Conservation (phyloP, 169 alveolate species). For the Pseudocohnilembus persalinus region DNA sequence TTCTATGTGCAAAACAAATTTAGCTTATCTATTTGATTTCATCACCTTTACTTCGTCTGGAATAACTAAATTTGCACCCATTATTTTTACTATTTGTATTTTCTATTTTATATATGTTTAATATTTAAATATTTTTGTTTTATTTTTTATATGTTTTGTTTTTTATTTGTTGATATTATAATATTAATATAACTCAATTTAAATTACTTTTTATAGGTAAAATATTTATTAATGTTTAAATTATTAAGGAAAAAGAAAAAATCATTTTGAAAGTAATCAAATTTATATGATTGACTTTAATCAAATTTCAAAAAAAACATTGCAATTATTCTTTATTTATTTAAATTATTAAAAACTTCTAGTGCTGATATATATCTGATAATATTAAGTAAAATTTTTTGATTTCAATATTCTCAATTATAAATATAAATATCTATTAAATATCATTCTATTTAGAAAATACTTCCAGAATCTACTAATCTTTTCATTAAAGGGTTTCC, state of each 20-base stretch:
- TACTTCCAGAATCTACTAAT: background rate
- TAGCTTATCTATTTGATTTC: background rate
- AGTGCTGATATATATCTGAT: too few relatives aligned
- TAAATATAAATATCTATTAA: too few relatives aligned
- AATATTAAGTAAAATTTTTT: background rate
- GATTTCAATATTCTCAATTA: background rate
- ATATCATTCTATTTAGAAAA: background rate
- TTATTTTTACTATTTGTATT: too few relatives aligned
- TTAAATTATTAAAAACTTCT: too few relatives aligned
- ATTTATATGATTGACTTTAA: background rate
- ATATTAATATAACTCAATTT: background rate
- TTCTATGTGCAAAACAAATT: background rate
- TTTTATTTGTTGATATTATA: background rate
- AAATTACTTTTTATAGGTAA: too few relatives aligned
- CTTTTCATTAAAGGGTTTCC: background rate
- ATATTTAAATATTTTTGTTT: too few relatives aligned
- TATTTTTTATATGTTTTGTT: background rate
- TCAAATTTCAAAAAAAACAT: too few relatives aligned
- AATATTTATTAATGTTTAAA: too few relatives aligned
- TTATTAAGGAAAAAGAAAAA: background rate
- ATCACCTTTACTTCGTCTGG: background rate
- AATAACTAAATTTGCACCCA: background rate
- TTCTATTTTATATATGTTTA: too few relatives aligned
- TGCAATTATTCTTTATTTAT: too few relatives aligned
- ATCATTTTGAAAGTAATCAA: background rate